Evolutionary conservation across 306 rosid genomes (phyloP).

Genomic region (Abrus pulchellus): DNA sequence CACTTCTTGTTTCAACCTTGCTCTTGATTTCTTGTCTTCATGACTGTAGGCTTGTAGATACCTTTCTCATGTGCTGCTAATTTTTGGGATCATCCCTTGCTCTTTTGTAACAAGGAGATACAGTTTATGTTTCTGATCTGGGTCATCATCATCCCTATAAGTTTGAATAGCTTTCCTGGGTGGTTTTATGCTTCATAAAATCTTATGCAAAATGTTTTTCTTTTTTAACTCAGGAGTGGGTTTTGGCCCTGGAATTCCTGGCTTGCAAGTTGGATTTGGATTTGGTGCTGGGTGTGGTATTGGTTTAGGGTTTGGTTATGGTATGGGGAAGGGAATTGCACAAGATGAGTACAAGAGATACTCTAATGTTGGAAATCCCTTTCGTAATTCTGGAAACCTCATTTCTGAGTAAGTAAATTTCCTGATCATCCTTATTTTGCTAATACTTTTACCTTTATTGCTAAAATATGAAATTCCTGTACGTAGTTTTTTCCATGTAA

Average conservation of each 20-base stretch:
- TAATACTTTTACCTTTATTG: slow-evolving; percentile 14
- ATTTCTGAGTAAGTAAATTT: slow-evolving; percentile 70
- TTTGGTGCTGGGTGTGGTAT: slow-evolving; percentile 93
- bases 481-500: neutral
- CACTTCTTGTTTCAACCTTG: slow-evolving; percentile 18
- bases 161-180: slow-evolving; percentile 12
- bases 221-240: slow-evolving; percentile 74
- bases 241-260: slow-evolving; percentile 91
- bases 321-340: slow-evolving; percentile 86
- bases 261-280: slow-evolving; percentile 82
- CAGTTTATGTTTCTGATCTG: neutral
- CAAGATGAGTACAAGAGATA: slow-evolving; percentile 70
- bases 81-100: neutral
- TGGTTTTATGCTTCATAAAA: slow-evolving; percentile 13
- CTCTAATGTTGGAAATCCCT: slow-evolving; percentile 75
- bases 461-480: slow-evolving; percentile 30
- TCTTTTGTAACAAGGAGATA: slow-evolving; percentile 23
- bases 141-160: slow-evolving; percentile 9
- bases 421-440: slow-evolving; percentile 23
- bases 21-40: neutral
- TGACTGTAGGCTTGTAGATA: slow-evolving; percentile 6
- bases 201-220: slow-evolving; percentile 16
- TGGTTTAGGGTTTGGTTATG: slow-evolving; percentile 94
- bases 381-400: slow-evolving; percentile 47
- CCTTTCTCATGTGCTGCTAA: slow-evolving; percentile 5